phyloP scores from a whole-genome alignment of 495 filamentous ascomycete species.

The Aspergillus nanangensis region DNA sequence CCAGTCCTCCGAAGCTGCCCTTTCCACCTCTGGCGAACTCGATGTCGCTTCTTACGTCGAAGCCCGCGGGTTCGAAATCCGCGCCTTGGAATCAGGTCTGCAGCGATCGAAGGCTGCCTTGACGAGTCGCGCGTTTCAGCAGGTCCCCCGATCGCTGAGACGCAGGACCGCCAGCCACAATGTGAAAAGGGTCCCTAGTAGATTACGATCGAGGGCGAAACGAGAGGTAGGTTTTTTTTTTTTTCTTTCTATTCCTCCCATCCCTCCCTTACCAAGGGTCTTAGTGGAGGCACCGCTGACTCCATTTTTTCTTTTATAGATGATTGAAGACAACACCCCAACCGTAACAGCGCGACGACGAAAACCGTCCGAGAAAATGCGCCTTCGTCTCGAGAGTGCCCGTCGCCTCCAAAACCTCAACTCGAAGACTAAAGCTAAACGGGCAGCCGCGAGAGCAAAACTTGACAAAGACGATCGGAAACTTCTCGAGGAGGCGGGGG shows the following conservation, averaged over 20 bases:
- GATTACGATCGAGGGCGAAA: constrained; percentile 63
- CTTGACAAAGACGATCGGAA: constrained; percentile 27
- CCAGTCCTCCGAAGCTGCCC: constrained; percentile 64
- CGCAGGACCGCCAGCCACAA: constrained; percentile 92
- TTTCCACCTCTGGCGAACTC: constrained; percentile 70
- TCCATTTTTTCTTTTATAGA: constrained; percentile 32
- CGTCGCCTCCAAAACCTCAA: constrained; percentile 66
- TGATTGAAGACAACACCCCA: constrained; percentile 89
- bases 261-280: neutral
- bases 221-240: constrained; percentile 53
- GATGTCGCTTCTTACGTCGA: constrained; percentile 77
- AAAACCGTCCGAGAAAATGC: constrained; percentile 64
- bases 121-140: constrained; percentile 78
- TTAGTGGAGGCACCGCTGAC: too few species aligned
- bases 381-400: constrained; percentile 78
- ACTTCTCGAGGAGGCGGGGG: constrained; percentile 26
- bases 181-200: constrained; percentile 82
- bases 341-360: constrained; percentile 68
- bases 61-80: constrained; percentile 84
- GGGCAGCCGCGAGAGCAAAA: constrained; percentile 29
- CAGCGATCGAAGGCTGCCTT: constrained; percentile 60
- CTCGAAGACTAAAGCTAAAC: constrained; percentile 47
- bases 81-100: constrained; percentile 76
- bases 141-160: constrained; percentile 77
- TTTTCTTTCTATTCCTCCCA: neutral